Base-by-base conservation (phyloP, 352 stramenopile genomes). In the Globisporangium megalacanthum region DNA sequence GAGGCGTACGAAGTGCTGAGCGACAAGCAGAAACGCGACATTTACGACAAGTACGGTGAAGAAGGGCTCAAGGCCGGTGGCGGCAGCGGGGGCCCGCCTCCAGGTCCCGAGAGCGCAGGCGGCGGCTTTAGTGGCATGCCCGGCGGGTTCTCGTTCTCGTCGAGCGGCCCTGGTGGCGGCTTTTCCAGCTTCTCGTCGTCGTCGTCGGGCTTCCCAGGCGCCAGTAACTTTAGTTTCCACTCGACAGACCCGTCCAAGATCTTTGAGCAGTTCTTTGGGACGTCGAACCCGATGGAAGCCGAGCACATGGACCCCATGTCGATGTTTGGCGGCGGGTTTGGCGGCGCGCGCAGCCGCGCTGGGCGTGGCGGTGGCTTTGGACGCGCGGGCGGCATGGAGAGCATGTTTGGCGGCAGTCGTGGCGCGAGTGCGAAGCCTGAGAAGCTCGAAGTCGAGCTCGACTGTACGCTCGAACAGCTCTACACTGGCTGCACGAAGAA, bases 31-130 rank as follows among this genome's bases (percentile, higher is more conserved):
- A 97, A 97, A 69, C 75, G 90, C 51, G 73, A 94, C 62, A 89
- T 96, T 37, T 98, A 96, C 60, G 93, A 98, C 64, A 79, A 96
- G 52, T 98, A 91, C 54, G 92, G 92, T 15, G 91, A 97, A 66
- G 89, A 96, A 60, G 91, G 89, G 3, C 69, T 97, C 19, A 93
- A 96, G 60, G 83, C 49, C 9, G 54, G 54, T 19, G 46, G 44
- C 20, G 54, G 56, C 6, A 39, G 46, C 29, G 48, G 75, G 9
- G 69, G 70, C 13, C 65, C 69, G 3, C 33, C 52, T n/a, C 50
- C 49, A 2, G 54, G 60, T 31, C 58, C 66, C 1, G 55, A 69
- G 11, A 49, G 49, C 6, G 61, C 42, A 10, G 57, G 35, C 5
- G 60, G 70, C 6, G 56, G 62, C 64, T 11, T 33, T 15, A 50